A percentile compares a stretch with the other conserved stretches of the same genome.
phyloP scores from a whole-genome alignment of 176 grass and related monocot species.

The Oropetium thomaeum region DNA sequence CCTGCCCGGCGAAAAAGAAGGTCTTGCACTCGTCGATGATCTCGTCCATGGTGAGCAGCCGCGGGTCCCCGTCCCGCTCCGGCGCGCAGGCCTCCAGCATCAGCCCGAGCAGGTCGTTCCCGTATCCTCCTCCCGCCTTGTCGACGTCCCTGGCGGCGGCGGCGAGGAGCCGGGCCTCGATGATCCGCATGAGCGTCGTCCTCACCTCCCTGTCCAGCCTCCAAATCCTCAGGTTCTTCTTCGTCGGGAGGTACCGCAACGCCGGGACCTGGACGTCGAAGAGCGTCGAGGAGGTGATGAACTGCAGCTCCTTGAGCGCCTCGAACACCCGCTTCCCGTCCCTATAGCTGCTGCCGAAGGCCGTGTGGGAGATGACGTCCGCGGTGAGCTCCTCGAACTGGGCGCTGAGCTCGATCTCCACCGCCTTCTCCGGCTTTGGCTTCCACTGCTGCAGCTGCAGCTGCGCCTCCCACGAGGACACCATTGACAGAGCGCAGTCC shows the following conservation, averaged over 20 bases:
- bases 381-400: constrained; percentile 61
- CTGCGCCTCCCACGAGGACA: constrained; percentile 41
- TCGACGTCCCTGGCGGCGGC: constrained; percentile 10
- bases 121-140: constrained; percentile 18
- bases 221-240: constrained; percentile 25
- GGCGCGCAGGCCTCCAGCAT: constrained; percentile 44
- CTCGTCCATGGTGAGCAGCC: constrained; percentile 46
- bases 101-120: constrained; percentile 45
- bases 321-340: constrained; percentile 43
- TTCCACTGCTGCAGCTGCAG: too few relatives aligned
- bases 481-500: constrained; percentile 40
- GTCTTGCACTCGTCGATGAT: constrained; percentile 68
- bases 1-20: constrained; percentile 58
- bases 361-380: constrained; percentile 51
- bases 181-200: constrained; percentile 32
- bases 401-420: constrained; percentile 36
- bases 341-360: constrained; percentile 47
- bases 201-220: constrained; percentile 31
- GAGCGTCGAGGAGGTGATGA: neutral
- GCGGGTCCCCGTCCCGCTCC: neutral
- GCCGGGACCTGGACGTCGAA: constrained; percentile 30
- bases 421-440: neutral
- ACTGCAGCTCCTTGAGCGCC: constrained; percentile 40
- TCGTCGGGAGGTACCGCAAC: constrained; percentile 42
- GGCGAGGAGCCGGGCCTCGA: constrained; percentile 24